Percentiles rank a stretch among this genome's conserved stretches.
Conservation (phyloP, 2,329 filamentous ascomycete species). For the Diaporthe velutina region DNA sequence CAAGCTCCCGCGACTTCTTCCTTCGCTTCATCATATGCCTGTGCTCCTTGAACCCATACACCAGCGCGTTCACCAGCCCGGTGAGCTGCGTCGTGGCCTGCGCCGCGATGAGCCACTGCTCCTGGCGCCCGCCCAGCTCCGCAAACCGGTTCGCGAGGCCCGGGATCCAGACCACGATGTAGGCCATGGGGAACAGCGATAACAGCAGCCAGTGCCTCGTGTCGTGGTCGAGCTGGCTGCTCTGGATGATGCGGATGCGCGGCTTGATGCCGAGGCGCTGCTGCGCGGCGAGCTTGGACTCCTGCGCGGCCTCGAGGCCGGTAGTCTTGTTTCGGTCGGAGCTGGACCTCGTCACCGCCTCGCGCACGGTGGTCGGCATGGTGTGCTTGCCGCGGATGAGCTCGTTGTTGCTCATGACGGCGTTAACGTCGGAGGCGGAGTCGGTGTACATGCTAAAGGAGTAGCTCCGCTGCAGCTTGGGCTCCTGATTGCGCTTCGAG, state of each 20-base stretch:
- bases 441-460: constrained; percentile 35
- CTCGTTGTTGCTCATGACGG: constrained; percentile 32
- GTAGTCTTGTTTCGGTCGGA: constrained; percentile 33
- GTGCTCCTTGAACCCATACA: constrained; percentile 37
- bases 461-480: constrained; percentile 26
- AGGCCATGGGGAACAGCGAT: constrained; percentile 33
- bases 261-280: constrained; percentile 33
- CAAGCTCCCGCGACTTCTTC: constrained; percentile 11
- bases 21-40: constrained; percentile 25
- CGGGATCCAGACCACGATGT: constrained; percentile 36
- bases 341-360: constrained; percentile 14
- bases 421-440: constrained; percentile 25
- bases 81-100: constrained; percentile 39
- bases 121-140: constrained; percentile 16
- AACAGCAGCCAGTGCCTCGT: constrained; percentile 36
- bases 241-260: constrained; percentile 26
- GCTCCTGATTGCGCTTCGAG: constrained; percentile 26
- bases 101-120: constrained; percentile 21
- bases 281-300: constrained; percentile 32
- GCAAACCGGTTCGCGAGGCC: constrained; percentile 34
- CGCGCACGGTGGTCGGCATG: constrained; percentile 29
- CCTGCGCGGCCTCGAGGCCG: constrained; percentile 35
- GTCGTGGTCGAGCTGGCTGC: constrained; percentile 37
- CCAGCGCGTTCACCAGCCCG: constrained; percentile 35
- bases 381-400: constrained; percentile 36